phyloP scores from a whole-genome alignment of 805 yeast genomes.

The Scheffersomyces ergatensis region DNA sequence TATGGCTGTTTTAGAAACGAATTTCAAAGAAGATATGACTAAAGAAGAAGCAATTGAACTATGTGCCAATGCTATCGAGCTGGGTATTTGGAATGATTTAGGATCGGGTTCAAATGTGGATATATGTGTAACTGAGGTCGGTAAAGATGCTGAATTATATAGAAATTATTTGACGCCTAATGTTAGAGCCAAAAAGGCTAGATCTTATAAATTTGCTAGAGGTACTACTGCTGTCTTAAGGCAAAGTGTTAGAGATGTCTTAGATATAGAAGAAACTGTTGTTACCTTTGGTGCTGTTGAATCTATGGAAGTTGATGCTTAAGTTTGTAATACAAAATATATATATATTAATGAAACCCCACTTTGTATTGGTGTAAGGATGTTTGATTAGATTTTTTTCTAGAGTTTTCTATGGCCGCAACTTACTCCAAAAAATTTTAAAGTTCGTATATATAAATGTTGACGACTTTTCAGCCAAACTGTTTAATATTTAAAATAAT shows the following conservation, averaged over 20 bases:
- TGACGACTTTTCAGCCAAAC: too few relatives aligned
- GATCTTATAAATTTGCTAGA: conserved; percentile 79
- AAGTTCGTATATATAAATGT: too few relatives aligned
- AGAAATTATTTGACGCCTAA: conserved; percentile 93
- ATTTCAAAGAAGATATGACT: conserved; percentile 76
- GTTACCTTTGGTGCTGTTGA: conserved; percentile 33
- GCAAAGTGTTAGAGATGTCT: conserved; percentile 61
- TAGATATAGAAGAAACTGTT: conserved; percentile 67
- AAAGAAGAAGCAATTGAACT: conserved; percentile 89
- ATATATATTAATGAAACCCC: not conserved
- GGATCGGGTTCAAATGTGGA: conserved; percentile 99
- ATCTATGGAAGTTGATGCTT: conserved; percentile 45
- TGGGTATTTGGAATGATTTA: conserved; percentile 98
- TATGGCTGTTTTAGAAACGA: conserved; percentile 92
- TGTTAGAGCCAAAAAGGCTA: conserved; percentile 76
- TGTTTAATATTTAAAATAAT: too few relatives aligned
- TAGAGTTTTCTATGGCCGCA: too few relatives aligned
- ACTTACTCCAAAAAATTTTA: too few relatives aligned
- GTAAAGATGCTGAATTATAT: conserved; percentile 78
- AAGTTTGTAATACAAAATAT: conserved; percentile 2
- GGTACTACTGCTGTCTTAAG: conserved; percentile 91
- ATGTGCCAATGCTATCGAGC: conserved; percentile 90
- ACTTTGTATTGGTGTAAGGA: too few relatives aligned
- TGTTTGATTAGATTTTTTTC: too few relatives aligned
- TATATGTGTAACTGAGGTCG: conserved; percentile 93